These are phyloP conservation scores for Mycosarcoma maydis DNA, from an alignment of 1,284 basidiomycete genomes.

Conservation along the genomic window DNA sequence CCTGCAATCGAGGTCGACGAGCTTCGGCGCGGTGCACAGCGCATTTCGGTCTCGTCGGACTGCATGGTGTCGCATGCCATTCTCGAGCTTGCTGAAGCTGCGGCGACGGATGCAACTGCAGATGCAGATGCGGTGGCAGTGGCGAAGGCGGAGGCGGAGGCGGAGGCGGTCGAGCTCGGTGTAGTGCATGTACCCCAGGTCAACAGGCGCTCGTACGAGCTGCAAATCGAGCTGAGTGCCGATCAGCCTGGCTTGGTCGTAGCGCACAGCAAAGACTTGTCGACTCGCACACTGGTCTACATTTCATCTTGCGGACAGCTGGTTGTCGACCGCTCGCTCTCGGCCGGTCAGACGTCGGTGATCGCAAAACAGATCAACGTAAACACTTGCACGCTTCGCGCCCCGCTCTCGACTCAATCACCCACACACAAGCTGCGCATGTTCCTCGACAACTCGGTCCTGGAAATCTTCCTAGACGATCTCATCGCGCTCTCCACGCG, in stretches of 20 bases:
- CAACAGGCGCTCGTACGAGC: constrained; percentile 23
- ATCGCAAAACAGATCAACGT: constrained; percentile 27
- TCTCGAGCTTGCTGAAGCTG: constrained; percentile 5
- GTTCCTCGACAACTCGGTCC: constrained; percentile 55
- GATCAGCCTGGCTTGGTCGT: constrained; percentile 27
- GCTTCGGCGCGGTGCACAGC: constrained; percentile 26
- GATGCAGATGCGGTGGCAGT: too few species aligned
- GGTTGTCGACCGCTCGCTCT: constrained; percentile 36
- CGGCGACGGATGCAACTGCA: too few species aligned
- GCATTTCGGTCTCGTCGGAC: background rate
- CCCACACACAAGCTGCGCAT: constrained; percentile 26
- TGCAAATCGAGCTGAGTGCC: constrained; percentile 18
- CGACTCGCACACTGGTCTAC: constrained; percentile 31
- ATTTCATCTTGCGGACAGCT: constrained; percentile 11
- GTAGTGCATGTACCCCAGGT: constrained; percentile 9
- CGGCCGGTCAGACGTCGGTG: constrained; percentile 17
- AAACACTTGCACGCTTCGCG: constrained; percentile 32
- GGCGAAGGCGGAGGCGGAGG: constrained; percentile 1
- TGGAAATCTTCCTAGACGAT: constrained; percentile 55
- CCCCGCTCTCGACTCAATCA: constrained; percentile 1
- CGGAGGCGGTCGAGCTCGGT: background rate
- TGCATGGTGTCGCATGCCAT: background rate
- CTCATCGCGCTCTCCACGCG: constrained; percentile 43
- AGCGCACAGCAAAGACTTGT: constrained; percentile 32
- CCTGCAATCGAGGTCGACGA: constrained; percentile 30